A percentile compares a stretch with the other conserved stretches of the same genome.
These are phyloP conservation scores for Suillus americanus DNA, from an alignment of 768 basidiomycete species.

Conservation along the genomic window DNA sequence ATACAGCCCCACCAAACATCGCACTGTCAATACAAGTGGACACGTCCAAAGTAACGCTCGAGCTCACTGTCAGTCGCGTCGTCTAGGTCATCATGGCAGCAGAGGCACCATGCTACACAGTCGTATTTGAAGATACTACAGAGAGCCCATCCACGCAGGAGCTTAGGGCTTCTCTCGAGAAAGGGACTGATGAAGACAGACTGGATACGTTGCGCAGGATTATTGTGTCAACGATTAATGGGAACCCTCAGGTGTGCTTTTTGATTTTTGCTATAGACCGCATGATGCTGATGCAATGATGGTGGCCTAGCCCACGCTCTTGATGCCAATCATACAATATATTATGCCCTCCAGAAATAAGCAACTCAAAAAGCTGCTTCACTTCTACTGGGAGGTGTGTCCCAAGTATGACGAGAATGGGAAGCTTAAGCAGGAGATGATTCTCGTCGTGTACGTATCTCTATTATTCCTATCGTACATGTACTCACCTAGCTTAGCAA, in stretches of 20 bases:
- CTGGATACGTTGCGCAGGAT: not conserved
- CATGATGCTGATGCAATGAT: not conserved
- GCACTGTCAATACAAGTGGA: not conserved
- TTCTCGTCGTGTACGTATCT: slow-evolving; percentile 86
- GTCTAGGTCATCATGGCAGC: not conserved
- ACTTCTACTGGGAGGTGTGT: slow-evolving; percentile 97
- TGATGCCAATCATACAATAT: not conserved
- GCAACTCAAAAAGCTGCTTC: slow-evolving; percentile 89
- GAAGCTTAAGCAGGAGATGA: slow-evolving; percentile 99
- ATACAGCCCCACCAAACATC: not conserved
- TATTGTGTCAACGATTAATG: not conserved
- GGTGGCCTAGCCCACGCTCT: not conserved
- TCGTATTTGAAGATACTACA: not conserved
- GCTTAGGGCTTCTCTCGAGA: not conserved
- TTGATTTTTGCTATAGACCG: not conserved
- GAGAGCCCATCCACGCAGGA: not conserved
- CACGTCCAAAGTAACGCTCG: not conserved
- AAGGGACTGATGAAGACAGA: not conserved
- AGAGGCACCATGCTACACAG: not conserved
- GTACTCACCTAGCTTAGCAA: slow-evolving; percentile 53
- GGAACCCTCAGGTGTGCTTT: slow-evolving; percentile 43
- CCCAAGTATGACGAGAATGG: slow-evolving; percentile 97
- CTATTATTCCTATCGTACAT: slow-evolving; percentile 12
- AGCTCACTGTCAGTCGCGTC: not conserved
- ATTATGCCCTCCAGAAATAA: slow-evolving; percentile 81